Evolutionary conservation across 352 stramenopile species (phyloP).

Genomic region (Globisporangium abappressorium): DNA sequence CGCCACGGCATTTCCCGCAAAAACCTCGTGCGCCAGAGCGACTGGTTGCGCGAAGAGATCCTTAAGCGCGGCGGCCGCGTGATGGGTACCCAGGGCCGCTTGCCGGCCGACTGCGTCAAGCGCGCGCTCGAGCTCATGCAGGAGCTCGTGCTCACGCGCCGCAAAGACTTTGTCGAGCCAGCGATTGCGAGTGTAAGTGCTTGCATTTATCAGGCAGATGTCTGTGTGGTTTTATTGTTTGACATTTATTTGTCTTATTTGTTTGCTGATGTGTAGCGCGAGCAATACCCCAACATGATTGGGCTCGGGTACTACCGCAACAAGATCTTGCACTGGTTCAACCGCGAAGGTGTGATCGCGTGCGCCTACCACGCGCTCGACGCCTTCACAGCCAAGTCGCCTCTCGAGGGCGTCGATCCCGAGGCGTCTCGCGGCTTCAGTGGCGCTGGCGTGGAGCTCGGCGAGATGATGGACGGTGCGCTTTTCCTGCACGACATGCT

Average conservation of each 20-base stretch:
- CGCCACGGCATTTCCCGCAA: slow-evolving; percentile 72
- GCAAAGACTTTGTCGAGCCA: slow-evolving; percentile 78
- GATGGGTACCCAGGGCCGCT: slow-evolving; percentile 65
- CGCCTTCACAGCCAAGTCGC: slow-evolving; percentile 29
- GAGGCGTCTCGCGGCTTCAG: slow-evolving; percentile 1
- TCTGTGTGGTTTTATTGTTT: neutral
- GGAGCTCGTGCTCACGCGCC: slow-evolving; percentile 64
- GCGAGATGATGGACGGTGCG: slow-evolving; percentile 56
- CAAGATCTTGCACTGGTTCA: slow-evolving; percentile 87
- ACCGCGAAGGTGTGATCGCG: slow-evolving; percentile 70
- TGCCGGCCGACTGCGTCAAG: slow-evolving; percentile 62
- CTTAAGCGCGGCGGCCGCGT: slow-evolving; percentile 66
- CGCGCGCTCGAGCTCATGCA: slow-evolving; percentile 60
- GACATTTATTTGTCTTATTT: slow-evolving; percentile 13
- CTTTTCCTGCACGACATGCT: slow-evolving; percentile 79
- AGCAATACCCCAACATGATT: slow-evolving; percentile 87
- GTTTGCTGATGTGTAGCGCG: slow-evolving; percentile 33
- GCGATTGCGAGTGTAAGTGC: slow-evolving; percentile 64
- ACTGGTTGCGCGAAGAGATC: slow-evolving; percentile 76
- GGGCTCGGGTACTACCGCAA: slow-evolving; percentile 86
- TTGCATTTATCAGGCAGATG: neutral
- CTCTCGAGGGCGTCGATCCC: slow-evolving; percentile 6
- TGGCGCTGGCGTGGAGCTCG: slow-evolving; percentile 32
- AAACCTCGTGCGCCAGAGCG: slow-evolving; percentile 66
- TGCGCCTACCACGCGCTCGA: slow-evolving; percentile 72